Evolutionary conservation across 768 basidiomycete genomes (phyloP), one percentile per base, ranked within the genome.

Genomic region (Trametes elegans): DNA sequence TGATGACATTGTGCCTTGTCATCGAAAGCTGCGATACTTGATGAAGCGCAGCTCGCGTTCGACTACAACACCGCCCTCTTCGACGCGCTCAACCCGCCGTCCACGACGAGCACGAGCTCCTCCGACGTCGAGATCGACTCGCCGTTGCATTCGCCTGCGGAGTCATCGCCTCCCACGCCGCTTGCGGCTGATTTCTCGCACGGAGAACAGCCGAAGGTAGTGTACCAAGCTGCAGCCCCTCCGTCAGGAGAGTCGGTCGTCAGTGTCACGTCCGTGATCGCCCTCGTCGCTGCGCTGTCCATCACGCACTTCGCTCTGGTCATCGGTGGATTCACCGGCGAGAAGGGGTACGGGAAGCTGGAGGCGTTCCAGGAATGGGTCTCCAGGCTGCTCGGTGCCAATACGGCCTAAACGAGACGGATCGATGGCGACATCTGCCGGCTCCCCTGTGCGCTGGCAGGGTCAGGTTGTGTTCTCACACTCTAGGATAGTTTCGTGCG

Each of bases 1-100:
- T 13, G 13, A 24, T 24, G 40, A 10, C 24, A 2, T 27, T n/a
- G 7, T 16, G 11, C 41, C 47, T 31, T 21, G 19, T 16, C 18
- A 7, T 18, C 26, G 11, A 16, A 36, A 69, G 68, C 49, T 18
- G 49, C 57, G 8, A 58, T 71, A 23, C 59, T 73, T 6, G 59
- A 68, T 2, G 73, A 73, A 58, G 68, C 72, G 36, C 66, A 58
- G 51, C 49, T 66, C 27, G 70, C 66, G 13, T 73, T 73, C 53
- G 64, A 62, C 34, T 63, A 73, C 40, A 73, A 73, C 58, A 66
- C 57, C 31, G 70, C 62, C 16, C 57, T 72, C 9, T 67, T 71
- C 59, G 62, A 56, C 27, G 54, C 60, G 29, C 64, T 69, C 19
- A 42, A 53, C n/a, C 43, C 67, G 13, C 68, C 68, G 1, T 50